These are phyloP conservation scores for Capillidium heterosporum DNA, from an alignment of 371 early-diverging fungal species.

Conservation along the genomic window DNA sequence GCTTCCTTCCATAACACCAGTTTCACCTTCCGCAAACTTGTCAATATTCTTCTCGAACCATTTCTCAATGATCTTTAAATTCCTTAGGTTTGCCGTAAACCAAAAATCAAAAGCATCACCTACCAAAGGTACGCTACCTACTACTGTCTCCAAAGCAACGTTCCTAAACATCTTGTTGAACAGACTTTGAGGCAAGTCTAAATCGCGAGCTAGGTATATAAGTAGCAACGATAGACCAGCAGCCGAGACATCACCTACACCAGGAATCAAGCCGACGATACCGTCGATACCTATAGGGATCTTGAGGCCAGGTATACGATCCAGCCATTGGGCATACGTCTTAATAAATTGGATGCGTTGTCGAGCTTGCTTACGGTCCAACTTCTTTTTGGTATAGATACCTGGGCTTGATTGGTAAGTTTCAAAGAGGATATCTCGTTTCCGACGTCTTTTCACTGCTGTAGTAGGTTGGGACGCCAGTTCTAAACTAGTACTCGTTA, in stretches of 20 bases:
- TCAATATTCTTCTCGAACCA: conserved; percentile 8
- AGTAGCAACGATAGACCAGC: not conserved
- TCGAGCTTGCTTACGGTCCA: not conserved
- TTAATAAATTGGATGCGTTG: not conserved
- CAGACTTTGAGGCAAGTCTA: not conserved
- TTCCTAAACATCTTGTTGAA: conserved; percentile 4
- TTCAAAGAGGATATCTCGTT: not conserved
- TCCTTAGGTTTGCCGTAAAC: conserved; percentile 9
- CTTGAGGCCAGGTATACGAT: conserved; percentile 7
- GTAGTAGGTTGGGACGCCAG: not conserved
- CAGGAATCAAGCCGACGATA: conserved; percentile 9
- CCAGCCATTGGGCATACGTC: not conserved
- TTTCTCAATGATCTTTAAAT: conserved; percentile 5
- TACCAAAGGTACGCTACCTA: conserved; percentile 7
- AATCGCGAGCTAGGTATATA: conserved; percentile 1
- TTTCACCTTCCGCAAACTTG: not conserved
- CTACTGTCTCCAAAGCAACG: conserved; percentile 3
- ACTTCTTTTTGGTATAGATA: not conserved
- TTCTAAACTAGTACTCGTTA: not conserved
- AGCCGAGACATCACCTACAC: conserved; percentile 7
- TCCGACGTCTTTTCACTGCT: not conserved
- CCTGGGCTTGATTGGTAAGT: not conserved
- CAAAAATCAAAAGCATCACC: conserved; percentile 10
- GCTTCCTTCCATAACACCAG: not conserved
- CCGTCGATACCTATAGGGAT: conserved; percentile 8